phyloP scores from a whole-genome alignment of 495 filamentous ascomycete genomes.

The Cladorrhinum samala region DNA sequence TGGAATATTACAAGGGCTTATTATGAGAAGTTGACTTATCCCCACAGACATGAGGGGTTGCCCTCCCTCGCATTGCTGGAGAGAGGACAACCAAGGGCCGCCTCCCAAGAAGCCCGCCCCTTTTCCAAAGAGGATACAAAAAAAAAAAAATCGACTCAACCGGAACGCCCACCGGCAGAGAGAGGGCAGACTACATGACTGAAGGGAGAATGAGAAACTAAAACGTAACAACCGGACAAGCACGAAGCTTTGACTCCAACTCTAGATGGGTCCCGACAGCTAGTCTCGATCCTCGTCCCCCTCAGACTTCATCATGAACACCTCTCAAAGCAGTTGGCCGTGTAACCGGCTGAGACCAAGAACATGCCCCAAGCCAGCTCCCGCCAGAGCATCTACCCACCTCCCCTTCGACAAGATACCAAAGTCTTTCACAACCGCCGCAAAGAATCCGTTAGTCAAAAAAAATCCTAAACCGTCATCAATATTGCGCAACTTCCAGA shows the following conservation, averaged over 20 bases:
- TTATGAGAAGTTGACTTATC: conserved; percentile 55
- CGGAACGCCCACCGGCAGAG: too few relatives aligned
- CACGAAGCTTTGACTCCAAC: conserved; percentile 93
- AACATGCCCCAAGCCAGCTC: conserved; percentile 14
- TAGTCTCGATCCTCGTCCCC: conserved; percentile 7
- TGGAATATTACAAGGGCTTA: background rate
- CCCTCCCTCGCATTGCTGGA: conserved; percentile 37
- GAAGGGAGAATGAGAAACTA: background rate
- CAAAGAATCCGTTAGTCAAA: conserved; percentile 6
- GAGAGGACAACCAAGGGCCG: conserved; percentile 39
- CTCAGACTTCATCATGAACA: conserved; percentile 12
- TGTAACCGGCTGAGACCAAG: too few relatives aligned
- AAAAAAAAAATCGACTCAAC: too few relatives aligned
- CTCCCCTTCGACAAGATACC: conserved; percentile 11
- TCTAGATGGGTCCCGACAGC: conserved; percentile 76
- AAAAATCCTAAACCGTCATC: conserved; percentile 30
- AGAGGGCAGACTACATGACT: too few relatives aligned
- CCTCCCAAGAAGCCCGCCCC: conserved; percentile 36
- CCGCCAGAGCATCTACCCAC: conserved; percentile 8
- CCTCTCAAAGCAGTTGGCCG: conserved; percentile 11
- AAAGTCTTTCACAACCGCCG: conserved; percentile 6
- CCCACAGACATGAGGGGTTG: conserved; percentile 51
- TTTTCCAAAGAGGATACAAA: conserved; percentile 19
- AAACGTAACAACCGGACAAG: conserved; percentile 51
- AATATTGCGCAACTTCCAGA: conserved; percentile 21